Conservation (phyloP, 73 alveolate species). For the Diophrys sp. region DNA sequence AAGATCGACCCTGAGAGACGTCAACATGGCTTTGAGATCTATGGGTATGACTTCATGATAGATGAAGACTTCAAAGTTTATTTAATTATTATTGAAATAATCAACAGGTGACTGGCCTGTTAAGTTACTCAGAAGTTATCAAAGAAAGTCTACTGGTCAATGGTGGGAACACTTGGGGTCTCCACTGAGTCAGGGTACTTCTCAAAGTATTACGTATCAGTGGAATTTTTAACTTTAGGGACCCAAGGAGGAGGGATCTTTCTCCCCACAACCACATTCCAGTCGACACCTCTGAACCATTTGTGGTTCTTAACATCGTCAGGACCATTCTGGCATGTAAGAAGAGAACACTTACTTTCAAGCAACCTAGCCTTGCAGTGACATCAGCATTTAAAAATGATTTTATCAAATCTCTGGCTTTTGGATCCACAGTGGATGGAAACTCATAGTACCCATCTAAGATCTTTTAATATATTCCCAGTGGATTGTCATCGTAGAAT, state of each 20-base stretch:
- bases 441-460: slow-evolving; percentile 80
- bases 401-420: slow-evolving; percentile 69
- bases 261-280: slow-evolving; percentile 59
- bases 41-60: no score
- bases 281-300: slow-evolving; percentile 87
- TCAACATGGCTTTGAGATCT: no score
- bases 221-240: slow-evolving; percentile 71
- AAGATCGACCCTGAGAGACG: no score
- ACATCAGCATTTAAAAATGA: slow-evolving; percentile 57
- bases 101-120: neutral
- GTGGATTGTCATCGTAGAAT: slow-evolving; percentile 80
- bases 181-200: slow-evolving; percentile 74
- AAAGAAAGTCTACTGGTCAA: slow-evolving; percentile 19
- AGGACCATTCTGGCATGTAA: slow-evolving; percentile 43
- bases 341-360: slow-evolving; percentile 4
- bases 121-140: slow-evolving; percentile 3
- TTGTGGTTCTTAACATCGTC: slow-evolving; percentile 73
- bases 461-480: slow-evolving; percentile 79
- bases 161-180: slow-evolving; percentile 21
- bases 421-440: slow-evolving; percentile 73
- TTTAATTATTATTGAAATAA: neutral
- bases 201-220: slow-evolving; percentile 80
- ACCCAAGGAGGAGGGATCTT: slow-evolving; percentile 92
- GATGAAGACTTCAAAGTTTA: no score
- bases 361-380: slow-evolving; percentile 42